Conservation (phyloP, 306 rosid genomes). For the Prunus fruticosa region DNA sequence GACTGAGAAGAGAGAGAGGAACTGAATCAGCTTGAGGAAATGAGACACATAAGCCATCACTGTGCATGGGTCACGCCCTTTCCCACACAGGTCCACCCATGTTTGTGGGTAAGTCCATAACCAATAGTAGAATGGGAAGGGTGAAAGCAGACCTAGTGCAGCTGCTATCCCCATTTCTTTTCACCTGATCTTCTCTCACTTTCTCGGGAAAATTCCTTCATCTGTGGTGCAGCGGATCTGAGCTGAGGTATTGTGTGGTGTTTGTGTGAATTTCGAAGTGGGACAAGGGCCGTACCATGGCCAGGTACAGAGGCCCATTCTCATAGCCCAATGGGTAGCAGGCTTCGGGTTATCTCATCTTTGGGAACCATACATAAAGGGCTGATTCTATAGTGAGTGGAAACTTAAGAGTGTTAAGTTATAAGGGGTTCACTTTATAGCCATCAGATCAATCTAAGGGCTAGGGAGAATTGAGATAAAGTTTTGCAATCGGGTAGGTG, state of each 20-base stretch:
- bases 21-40: constrained; percentile 68
- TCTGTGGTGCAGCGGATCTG: no score
- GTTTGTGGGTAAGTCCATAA: constrained; percentile 70
- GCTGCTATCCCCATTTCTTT: constrained; percentile 46
- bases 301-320: neutral
- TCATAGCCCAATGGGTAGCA: neutral
- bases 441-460: no score
- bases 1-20: constrained; percentile 60
- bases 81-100: constrained; percentile 81
- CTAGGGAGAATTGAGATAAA: no score
- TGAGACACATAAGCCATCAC: constrained; percentile 63
- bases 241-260: neutral
- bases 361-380: neutral
- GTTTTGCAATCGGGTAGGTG: no score
- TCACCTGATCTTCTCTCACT: constrained; percentile 18
- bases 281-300: neutral
- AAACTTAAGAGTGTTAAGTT: no score
- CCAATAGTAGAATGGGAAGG: constrained; percentile 72
- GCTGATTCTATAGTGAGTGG: no score
- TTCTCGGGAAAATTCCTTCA: constrained; percentile 14
- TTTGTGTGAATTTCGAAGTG: neutral
- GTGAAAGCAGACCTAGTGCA: constrained; percentile 48
- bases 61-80: constrained; percentile 63
- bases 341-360: neutral
- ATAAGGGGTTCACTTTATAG: no score